A percentile compares a stretch with the other conserved stretches of the same genome.
These are phyloP conservation scores for Russula vinacea DNA, from an alignment of 768 basidiomycete species.

Conservation along the genomic window DNA sequence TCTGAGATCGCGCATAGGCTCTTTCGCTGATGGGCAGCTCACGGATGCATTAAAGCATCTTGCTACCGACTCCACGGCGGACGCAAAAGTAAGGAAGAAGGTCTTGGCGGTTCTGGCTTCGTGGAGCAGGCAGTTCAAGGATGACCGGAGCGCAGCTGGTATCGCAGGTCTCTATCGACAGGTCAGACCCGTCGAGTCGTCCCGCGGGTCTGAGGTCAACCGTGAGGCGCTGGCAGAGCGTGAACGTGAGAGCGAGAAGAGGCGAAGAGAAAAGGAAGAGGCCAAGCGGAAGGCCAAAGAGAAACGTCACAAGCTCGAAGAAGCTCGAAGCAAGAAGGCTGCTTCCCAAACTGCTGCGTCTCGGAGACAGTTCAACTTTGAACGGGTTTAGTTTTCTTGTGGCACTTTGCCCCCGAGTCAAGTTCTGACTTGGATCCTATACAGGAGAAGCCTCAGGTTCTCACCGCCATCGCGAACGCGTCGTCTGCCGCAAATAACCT, in stretches of 20 bases:
- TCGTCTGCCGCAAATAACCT: constrained; percentile 90
- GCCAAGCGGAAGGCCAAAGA: constrained; percentile 35
- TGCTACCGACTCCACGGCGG: constrained; percentile 65
- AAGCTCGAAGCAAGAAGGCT: constrained; percentile 31
- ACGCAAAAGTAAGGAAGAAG: constrained; percentile 86
- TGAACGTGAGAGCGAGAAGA: constrained; percentile 28
- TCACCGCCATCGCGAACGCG: constrained; percentile 80
- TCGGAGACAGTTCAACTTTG: constrained; percentile 71
- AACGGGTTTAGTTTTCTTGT: constrained; percentile 48
- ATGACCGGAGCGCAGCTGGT: constrained; percentile 70
- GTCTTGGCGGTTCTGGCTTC: constrained; percentile 66
- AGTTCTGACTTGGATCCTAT: constrained; percentile 1
- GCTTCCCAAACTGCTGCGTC: constrained; percentile 28
- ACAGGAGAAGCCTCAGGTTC: constrained; percentile 88
- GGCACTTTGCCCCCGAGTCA: not conserved
- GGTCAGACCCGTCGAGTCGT: constrained; percentile 37
- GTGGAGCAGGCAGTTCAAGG: constrained; percentile 77
- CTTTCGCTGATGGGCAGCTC: constrained; percentile 75
- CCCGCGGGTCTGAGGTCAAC: constrained; percentile 23
- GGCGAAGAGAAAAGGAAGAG: constrained; percentile 26
- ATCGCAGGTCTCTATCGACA: constrained; percentile 68
- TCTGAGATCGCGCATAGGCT: constrained; percentile 44
- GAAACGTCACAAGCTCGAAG: constrained; percentile 35
- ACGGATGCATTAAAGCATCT: constrained; percentile 79
- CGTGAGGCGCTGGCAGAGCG: constrained; percentile 24